Evolutionary conservation across 2,329 filamentous ascomycete species (phyloP).

Genomic region (Penicillium sp.): DNA sequence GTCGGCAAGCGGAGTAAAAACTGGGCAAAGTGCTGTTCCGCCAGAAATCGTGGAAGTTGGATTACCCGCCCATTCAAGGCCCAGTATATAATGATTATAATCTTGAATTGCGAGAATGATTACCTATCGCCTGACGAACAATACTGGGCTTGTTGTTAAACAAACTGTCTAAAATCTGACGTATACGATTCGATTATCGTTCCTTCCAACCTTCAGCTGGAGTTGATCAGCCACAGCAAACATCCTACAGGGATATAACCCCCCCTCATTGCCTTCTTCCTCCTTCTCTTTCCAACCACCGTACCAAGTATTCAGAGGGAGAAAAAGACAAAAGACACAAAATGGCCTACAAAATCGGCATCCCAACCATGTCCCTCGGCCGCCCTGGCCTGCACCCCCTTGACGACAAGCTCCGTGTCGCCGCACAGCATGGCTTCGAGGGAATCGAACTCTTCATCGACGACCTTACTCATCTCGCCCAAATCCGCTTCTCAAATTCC

Average conservation of each 20-base stretch:
- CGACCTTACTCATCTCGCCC: slow-evolving; percentile 38
- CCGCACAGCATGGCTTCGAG: slow-evolving; percentile 50
- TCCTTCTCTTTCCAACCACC: not conserved
- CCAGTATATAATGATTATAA: not conserved
- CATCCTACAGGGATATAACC: not conserved
- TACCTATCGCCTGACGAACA: not conserved
- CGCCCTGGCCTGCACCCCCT: slow-evolving; percentile 73
- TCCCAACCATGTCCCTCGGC: slow-evolving; percentile 78
- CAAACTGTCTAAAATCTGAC: not conserved
- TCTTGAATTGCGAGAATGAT: not conserved
- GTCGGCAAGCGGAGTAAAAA: not conserved
- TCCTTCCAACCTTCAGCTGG: not conserved
- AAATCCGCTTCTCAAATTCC: slow-evolving; percentile 29
- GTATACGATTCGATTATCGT: not conserved
- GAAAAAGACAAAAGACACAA: slow-evolving; percentile 3
- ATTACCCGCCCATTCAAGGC: no score
- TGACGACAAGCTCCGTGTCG: slow-evolving; percentile 70
- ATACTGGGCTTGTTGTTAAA: not conserved
- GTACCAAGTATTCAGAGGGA: not conserved
- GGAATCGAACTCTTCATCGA: slow-evolving; percentile 46
- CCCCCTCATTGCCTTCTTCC: not conserved
- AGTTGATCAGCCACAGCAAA: slow-evolving; percentile 4
- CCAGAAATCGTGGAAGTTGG: no score
- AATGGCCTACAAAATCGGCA: slow-evolving; percentile 56
- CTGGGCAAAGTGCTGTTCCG: no score